phyloP scores from a whole-genome alignment of 164 flowering plant genomes.

The grape (Vitis vinifera) region DNA sequence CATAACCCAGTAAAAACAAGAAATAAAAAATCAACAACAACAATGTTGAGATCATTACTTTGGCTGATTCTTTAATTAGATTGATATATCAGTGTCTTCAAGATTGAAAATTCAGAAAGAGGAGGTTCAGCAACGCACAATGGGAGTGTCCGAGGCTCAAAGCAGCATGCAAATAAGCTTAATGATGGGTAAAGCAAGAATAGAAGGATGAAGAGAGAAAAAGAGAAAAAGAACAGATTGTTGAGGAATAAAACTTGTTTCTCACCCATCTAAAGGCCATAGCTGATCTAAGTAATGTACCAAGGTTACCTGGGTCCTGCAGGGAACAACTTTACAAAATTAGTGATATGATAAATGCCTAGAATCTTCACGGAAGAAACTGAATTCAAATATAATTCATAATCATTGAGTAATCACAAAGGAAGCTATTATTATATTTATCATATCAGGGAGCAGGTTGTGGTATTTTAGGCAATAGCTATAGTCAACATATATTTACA shows the following conservation, averaged over 20 bases:
- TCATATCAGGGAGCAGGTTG: no score
- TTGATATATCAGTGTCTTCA: no score
- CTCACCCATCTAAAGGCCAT: slow-evolving; percentile 91
- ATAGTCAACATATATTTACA: no score
- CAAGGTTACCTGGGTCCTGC: slow-evolving; percentile 98
- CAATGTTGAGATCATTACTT: no score
- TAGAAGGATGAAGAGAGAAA: background rate
- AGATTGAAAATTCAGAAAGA: no score
- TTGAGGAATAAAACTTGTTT: background rate
- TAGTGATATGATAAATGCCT: slow-evolving; percentile 2
- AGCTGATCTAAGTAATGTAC: slow-evolving; percentile 86
- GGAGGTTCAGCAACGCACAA: background rate
- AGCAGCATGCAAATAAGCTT: background rate
- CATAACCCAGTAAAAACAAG: background rate
- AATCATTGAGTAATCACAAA: no score
- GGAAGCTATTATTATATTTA: no score
- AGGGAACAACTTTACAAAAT: slow-evolving; percentile 22
- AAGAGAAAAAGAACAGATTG: background rate
- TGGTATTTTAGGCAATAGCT: no score
- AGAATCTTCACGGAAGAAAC: background rate
- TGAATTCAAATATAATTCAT: background rate
- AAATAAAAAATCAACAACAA: background rate
- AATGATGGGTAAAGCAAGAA: background rate
- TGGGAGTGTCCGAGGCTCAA: background rate
- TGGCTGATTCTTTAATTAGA: no score